A percentile compares a stretch with the other conserved stretches of the same genome.
These are phyloP conservation scores for Daldinia decipiens DNA, from an alignment of 495 filamentous ascomycete genomes.

Conservation along the genomic window DNA sequence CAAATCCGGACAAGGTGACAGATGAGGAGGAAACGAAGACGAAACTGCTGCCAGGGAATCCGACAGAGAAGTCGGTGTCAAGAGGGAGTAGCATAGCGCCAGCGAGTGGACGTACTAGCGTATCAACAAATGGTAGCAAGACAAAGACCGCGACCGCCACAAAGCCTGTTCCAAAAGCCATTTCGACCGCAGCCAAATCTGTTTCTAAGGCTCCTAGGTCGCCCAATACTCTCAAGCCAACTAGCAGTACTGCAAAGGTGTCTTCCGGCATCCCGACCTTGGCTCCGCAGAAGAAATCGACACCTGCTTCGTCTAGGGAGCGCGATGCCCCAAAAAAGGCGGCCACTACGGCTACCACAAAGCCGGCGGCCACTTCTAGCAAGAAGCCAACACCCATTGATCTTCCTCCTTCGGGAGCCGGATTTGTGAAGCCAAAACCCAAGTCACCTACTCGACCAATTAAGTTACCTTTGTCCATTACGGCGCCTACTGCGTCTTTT, in stretches of 20 bases:
- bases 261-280: conserved; percentile 38
- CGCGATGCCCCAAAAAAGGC: conserved; percentile 45
- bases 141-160: conserved; percentile 34
- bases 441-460: conserved; percentile 73
- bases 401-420: conserved; percentile 49
- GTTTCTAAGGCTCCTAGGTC: conserved; percentile 53
- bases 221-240: conserved; percentile 47
- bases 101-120: conserved; percentile 20
- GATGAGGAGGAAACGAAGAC: conserved; percentile 46
- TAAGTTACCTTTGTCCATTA: conserved; percentile 68
- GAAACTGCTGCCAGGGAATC: conserved; percentile 40
- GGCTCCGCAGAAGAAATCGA: conserved; percentile 48
- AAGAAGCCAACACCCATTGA: conserved; percentile 53
- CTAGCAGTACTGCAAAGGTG: conserved; percentile 44
- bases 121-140: conserved; percentile 27
- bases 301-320: conserved; percentile 44
- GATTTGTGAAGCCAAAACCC: conserved; percentile 66
- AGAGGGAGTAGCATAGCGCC: conserved; percentile 33
- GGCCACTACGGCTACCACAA: conserved; percentile 17
- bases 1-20: conserved; percentile 48
- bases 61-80: conserved; percentile 41
- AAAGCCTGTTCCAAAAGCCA: conserved; percentile 45
- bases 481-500: conserved; percentile 70
- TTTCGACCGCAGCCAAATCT: conserved; percentile 51
- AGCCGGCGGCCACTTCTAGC: conserved; percentile 24